Base-by-base conservation (phyloP, 2,329 filamentous ascomycete species). In the Stachybotrys chartarum region DNA sequence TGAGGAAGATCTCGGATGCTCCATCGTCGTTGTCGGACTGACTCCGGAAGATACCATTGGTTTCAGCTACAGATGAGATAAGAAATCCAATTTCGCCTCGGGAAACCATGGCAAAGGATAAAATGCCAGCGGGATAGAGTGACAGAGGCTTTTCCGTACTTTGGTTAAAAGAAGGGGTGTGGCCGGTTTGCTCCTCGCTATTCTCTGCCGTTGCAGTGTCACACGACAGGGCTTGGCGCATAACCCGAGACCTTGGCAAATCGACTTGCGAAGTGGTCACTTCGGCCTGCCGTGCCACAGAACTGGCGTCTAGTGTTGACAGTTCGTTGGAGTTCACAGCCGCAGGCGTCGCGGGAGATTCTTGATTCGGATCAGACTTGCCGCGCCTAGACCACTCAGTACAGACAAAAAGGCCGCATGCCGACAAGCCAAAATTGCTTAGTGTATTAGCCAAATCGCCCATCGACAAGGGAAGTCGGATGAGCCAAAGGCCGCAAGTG, bases 21-120 rank as follows among this genome's bases (percentile, higher is more conserved):
- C 30, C 55, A n/a, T 50, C 55, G 35, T 39, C 35, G 7, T 12
- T 7, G 12, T 39, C 35, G 12, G 35, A 39, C 12, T 39, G 35
- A 8, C 7, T 42, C 14, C 18, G 35, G 45, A 80, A 80, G 14
- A 78, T 68, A 0, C 74, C 73, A 1, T 75, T 72, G 50, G 72
- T 77, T 62, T 89, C 78, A 0, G 86, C 86, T 0, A 91, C 68
- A 0, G 85, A 83, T 1, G 85, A 84, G 58, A 94, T 90, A 48
- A 93, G 68, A 58, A 91, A 91, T 0, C 88, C 88, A 39, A 93
- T 90, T 66, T 94, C 89, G 1, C 89, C 88, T n/a, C 88, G 78
- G 0, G 88, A 83, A 0, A 87, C 81, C 88, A 93, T 93, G 3
- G 75, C 78, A 17, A 80, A 74, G 0, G 85, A 85, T 0, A 92